Evolutionary conservation across 495 filamentous ascomycete genomes (phyloP), one percentile per base, ranked within the genome.

Genomic region (Daldinia loculata): DNA sequence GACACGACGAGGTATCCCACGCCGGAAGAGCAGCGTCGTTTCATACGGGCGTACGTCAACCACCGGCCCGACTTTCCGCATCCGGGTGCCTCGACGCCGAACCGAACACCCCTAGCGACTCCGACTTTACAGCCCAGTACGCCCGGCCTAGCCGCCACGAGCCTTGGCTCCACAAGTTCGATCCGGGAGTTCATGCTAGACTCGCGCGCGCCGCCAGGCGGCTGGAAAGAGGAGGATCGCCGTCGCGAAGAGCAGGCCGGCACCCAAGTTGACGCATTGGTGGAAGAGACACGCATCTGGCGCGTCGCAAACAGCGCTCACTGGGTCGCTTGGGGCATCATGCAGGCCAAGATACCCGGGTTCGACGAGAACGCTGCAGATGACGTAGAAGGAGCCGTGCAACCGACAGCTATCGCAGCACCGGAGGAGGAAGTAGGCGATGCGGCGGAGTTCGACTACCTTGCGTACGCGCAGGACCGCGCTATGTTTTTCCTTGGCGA

Each of bases 251-350:
- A 87, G 50, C 82, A 81, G 6, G 74, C 82, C 0, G 92, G 94
- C 48, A 79, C 82, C 9, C 86, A 91, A 66, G 83, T 96, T 7
- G 80, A 88, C 32, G 85, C 84, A 59, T 82, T 98, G 29, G 75
- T 96, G 70, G 86, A 89, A 29, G 93, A 98, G 80, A 88, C 92
- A 8, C 82, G 88, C 26, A 82, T 95, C 43, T 99, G 96, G 96
- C 87, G 95, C 4, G 84, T 91, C 3, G 92, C 93, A 3, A 93
- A 93, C 77, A 91, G 90, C 19, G 94, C 93, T 2, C 90, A 93
- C 77, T 99, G 96, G 96, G 89, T 94, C 27, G 92, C 92, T 1
- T 99, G 96, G 95, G 95, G 95, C 29, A 92, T 98, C 52, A 90
- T 98, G 57, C 96, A 98, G 81, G 95, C 95, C 27, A 95, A 95